These are phyloP conservation scores for Sphagnum fallax DNA, from an alignment of 228 moss, liverwort and hornwort genomes.

Conservation along the genomic window DNA sequence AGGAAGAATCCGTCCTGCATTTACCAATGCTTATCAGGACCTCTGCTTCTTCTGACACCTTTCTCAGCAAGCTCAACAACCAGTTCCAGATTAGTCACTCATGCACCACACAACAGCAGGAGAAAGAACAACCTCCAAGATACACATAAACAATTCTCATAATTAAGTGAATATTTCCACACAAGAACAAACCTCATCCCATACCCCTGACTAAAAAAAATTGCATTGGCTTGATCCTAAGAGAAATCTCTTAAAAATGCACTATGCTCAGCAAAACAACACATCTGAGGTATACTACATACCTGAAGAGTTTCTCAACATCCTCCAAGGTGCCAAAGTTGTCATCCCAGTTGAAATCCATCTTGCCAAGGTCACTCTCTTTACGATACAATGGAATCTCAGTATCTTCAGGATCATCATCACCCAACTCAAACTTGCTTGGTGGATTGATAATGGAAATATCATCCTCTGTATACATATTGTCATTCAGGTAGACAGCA, in stretches of 20 bases:
- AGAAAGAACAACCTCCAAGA: background rate
- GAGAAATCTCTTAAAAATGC: too few relatives aligned
- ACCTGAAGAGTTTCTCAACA: conserved; percentile 52
- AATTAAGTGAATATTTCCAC: background rate
- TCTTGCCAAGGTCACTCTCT: conserved; percentile 26
- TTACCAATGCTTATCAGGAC: background rate
- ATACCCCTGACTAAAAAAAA: too few relatives aligned
- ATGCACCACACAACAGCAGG: too few relatives aligned
- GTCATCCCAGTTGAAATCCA: conserved; percentile 52
- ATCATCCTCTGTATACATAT: conserved; percentile 44
- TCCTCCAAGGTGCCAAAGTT: conserved; percentile 48
- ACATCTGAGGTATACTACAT: background rate
- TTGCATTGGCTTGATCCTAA: too few relatives aligned
- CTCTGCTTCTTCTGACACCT: background rate
- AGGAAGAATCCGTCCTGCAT: conserved; percentile 43
- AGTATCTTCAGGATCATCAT: conserved; percentile 27
- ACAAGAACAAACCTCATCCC: too few relatives aligned
- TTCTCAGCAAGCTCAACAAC: too few relatives aligned
- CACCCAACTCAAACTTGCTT: conserved; percentile 36
- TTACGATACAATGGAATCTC: conserved; percentile 39
- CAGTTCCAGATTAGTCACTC: too few relatives aligned
- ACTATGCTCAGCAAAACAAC: too few relatives aligned
- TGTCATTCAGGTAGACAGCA: conserved; percentile 34
- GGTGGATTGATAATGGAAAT: conserved; percentile 30
- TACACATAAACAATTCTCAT: background rate